Evolutionary conservation across 2,329 filamentous ascomycete species (phyloP).

Genomic region (Chaetothyriales sp.): DNA sequence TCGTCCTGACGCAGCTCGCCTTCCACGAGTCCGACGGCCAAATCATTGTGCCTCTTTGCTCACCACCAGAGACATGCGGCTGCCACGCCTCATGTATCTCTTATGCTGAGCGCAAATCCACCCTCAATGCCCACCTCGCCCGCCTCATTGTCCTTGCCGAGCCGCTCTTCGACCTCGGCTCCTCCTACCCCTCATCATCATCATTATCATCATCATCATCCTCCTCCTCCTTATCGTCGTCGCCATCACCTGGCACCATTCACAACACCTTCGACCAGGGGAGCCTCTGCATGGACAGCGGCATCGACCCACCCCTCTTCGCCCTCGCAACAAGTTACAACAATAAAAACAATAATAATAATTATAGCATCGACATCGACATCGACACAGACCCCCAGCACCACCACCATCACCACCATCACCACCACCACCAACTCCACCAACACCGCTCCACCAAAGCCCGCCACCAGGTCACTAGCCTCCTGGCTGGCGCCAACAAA

Average conservation of each 20-base stretch:
- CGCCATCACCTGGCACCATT: neutral
- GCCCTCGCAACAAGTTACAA: constrained; percentile 8
- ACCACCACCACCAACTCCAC: neutral
- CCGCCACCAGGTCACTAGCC: constrained; percentile 13
- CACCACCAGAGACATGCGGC: constrained; percentile 12
- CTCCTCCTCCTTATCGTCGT: no score
- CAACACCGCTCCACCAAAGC: constrained; percentile 9
- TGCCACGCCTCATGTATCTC: constrained; percentile 10
- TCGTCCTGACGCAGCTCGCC: constrained; percentile 12
- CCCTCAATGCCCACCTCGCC: constrained; percentile 14
- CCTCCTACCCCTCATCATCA: no score
- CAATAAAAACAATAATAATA: no score
- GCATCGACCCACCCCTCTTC: constrained; percentile 11
- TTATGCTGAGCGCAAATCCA: constrained; percentile 13
- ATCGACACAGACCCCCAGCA: no score
- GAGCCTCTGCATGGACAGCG: constrained; percentile 11
- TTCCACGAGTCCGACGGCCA: constrained; percentile 13
- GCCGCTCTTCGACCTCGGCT: constrained; percentile 13
- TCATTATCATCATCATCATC: no score
- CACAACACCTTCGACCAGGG: constrained; percentile 7
- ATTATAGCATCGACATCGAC: no score
- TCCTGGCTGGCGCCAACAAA: constrained; percentile 4
- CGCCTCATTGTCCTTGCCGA: constrained; percentile 13
- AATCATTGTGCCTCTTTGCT: constrained; percentile 11
- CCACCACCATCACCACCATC: neutral